phyloP scores from a whole-genome alignment of 2,329 filamentous ascomycete species.

The Chrysoporthe puriensis region DNA sequence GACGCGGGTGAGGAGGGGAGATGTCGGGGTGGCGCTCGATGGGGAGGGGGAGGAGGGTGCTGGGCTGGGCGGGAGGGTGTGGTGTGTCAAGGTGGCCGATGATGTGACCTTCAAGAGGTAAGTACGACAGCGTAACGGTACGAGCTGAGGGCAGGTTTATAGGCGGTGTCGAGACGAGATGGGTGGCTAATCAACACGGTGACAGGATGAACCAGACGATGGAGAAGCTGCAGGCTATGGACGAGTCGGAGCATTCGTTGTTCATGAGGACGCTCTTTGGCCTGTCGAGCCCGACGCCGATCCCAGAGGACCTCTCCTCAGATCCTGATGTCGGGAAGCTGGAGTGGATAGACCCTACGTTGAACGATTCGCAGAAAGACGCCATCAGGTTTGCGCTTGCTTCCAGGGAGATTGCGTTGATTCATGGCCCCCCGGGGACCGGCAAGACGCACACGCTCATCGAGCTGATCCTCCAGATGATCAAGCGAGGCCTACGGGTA shows the following conservation, averaged over 20 bases:
- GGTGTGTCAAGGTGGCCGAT: conserved; percentile 70
- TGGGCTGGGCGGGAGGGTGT: conserved; percentile 55
- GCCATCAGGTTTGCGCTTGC: conserved; percentile 82
- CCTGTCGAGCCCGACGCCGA: conserved; percentile 54
- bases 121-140: conserved; percentile 16
- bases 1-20: conserved; percentile 60
- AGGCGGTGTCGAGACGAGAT: not conserved
- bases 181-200: not conserved
- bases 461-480: conserved; percentile 89
- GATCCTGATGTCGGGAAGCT: conserved; percentile 51
- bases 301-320: conserved; percentile 45
- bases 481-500: conserved; percentile 72
- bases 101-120: conserved; percentile 67
- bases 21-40: conserved; percentile 70
- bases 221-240: conserved; percentile 61
- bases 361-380: conserved; percentile 70
- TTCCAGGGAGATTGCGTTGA: conserved; percentile 80
- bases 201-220: conserved; percentile 66
- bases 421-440: conserved; percentile 94
- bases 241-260: conserved; percentile 58
- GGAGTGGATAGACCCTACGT: conserved; percentile 62
- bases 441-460: conserved; percentile 97
- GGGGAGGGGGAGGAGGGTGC: conserved; percentile 58
- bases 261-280: conserved; percentile 68
- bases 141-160: not conserved